These are phyloP conservation scores for Penstemon barbatus DNA, from an alignment of 257 asterid species.

Conservation along the genomic window DNA sequence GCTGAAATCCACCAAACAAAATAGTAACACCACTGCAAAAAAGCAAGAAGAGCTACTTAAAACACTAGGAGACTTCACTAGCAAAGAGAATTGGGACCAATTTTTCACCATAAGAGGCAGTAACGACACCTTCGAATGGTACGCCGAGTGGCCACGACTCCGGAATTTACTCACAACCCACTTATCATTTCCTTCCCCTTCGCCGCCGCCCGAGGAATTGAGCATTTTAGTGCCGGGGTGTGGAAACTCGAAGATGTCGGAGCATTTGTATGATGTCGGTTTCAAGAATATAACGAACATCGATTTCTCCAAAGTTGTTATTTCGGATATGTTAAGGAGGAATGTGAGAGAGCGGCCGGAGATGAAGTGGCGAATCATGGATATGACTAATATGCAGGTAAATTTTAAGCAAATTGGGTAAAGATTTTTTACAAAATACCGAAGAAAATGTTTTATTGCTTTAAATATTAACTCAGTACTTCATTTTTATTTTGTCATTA, in stretches of 20 bases:
- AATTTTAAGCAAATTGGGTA: neutral
- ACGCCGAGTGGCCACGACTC: conserved; percentile 84
- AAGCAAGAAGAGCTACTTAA: conserved; percentile 63
- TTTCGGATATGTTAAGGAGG: conserved; percentile 73
- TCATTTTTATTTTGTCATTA: no score
- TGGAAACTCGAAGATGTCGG: conserved; percentile 94
- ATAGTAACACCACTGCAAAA: neutral
- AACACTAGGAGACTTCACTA: conserved; percentile 78
- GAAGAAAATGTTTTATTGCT: no score
- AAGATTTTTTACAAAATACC: no score
- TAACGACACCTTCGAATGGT: conserved; percentile 90
- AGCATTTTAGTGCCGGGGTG: conserved; percentile 85
- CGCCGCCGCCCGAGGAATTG: conserved; percentile 26
- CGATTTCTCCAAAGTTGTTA: conserved; percentile 91
- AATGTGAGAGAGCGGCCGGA: conserved; percentile 71
- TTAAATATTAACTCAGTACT: no score
- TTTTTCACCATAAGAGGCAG: conserved; percentile 74
- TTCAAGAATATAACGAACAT: conserved; percentile 63
- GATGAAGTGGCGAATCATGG: conserved; percentile 99
- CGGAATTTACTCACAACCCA: conserved; percentile 42
- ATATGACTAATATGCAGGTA: conserved; percentile 91
- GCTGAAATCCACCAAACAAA: conserved; percentile 9
- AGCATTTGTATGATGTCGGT: conserved; percentile 77
- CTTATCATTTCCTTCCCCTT: conserved; percentile 28
- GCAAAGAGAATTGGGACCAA: conserved; percentile 91